These are phyloP conservation scores for Calonectria montana DNA, from an alignment of 2,329 filamentous ascomycete genomes.

Conservation along the genomic window DNA sequence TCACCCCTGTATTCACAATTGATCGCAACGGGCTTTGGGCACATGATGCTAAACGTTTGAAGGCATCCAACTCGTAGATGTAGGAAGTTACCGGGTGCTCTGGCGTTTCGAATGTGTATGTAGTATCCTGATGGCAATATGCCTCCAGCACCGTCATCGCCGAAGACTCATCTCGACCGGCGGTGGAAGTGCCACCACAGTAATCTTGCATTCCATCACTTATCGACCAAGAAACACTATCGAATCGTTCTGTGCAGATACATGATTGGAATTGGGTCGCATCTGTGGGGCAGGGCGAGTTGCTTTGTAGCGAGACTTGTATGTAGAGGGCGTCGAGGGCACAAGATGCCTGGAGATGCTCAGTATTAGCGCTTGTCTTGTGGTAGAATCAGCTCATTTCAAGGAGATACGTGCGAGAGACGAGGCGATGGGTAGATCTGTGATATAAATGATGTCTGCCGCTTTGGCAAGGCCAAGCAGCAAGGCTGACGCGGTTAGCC, in stretches of 20 bases:
- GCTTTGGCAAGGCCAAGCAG: not conserved
- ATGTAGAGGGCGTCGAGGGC: not conserved
- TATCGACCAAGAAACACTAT: not conserved
- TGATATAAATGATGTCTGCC: not conserved
- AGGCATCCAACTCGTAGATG: constrained; percentile 2
- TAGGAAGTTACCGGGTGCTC: not conserved
- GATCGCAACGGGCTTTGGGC: not conserved
- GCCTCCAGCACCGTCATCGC: not conserved
- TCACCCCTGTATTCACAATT: not conserved
- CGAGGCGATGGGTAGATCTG: not conserved
- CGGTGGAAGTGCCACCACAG: not conserved
- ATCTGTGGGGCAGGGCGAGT: not conserved
- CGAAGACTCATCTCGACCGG: not conserved
- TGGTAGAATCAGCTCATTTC: not conserved
- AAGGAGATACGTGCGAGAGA: not conserved
- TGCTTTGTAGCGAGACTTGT: not conserved
- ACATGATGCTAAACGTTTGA: not conserved
- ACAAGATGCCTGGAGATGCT: not conserved
- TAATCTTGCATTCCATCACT: not conserved
- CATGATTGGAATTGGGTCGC: not conserved
- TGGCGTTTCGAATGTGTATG: not conserved
- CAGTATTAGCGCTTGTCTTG: not conserved
- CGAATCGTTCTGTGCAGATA: not conserved
- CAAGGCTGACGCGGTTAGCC: not conserved
- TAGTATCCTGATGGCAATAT: constrained; percentile 1